Evolutionary conservation across 2,329 filamentous ascomycete species (phyloP), one percentile per base, ranked within the genome.

Genomic region (Cryphonectria japonica): DNA sequence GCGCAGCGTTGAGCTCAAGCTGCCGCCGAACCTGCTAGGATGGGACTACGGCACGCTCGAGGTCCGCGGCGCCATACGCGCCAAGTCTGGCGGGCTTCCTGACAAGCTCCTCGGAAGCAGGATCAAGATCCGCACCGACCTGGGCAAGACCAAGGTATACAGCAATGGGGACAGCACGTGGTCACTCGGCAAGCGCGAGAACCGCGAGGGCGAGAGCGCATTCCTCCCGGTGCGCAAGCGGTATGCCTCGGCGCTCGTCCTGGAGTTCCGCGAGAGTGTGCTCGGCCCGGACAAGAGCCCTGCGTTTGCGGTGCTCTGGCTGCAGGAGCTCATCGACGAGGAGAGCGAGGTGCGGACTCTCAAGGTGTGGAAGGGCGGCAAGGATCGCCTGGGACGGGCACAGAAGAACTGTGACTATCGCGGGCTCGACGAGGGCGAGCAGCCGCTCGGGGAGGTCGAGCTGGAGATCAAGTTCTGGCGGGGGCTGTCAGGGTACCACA

Each of bases 11-110:
- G 85, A 91, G 71, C 79, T 92, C 1, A 85, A 91, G 75, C 80
- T 89, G 1, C 89, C 89, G 1, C 82, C 79, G 7, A 84, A 87
- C 66, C 78, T 91, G 43, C 80, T 88, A 0, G 92, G 92, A 1
- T 93, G 91, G 91, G 89, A 92, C 34, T 91, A 89, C 69, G 92
- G 92, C 6, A 93, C 92, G 0, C 76, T 93, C 0, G 88, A 92
- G 73, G 81, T 93, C 59, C 83, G 86, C n/a, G 84, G 86, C 0
- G 77, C 82, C 0, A 80, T 90, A 16, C 84, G 82, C 66, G 80
- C 81, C 1, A 83, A 84, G 19, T 68, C 60, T 29, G 74, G 75
- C 39, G 79, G 83, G 19, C 80, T 90, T 1, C 83, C 86, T 0
- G 76, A 83, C 1, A 82, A 87, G 13, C 77, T 89, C 11, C 77